Percentiles rank a stretch among this genome's conserved stretches.
phyloP scores from a whole-genome alignment of 495 filamentous ascomycete genomes.

The Penicillium ucsense region DNA sequence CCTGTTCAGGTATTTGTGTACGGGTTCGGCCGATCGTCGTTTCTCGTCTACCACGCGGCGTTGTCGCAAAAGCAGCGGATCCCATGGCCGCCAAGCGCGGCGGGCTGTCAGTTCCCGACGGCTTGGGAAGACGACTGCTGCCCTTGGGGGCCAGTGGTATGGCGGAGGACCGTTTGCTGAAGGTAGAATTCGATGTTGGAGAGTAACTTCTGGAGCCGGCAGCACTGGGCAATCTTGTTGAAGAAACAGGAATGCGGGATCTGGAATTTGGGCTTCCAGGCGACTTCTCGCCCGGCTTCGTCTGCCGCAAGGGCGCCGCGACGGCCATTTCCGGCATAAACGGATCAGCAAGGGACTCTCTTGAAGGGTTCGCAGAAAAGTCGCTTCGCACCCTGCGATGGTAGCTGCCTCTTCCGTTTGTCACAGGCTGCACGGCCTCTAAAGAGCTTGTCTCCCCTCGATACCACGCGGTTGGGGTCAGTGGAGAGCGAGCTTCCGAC shows the following conservation, averaged over 20 bases:
- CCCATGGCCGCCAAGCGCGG: constrained; percentile 23
- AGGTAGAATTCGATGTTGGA: constrained; percentile 37
- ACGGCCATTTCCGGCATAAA: constrained; percentile 31
- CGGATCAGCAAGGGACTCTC: constrained; percentile 20
- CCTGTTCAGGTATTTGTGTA: constrained; percentile 29
- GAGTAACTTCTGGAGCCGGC: constrained; percentile 37
- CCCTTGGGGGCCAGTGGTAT: constrained; percentile 35
- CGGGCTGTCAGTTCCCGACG: constrained; percentile 25
- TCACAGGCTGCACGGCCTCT: constrained; percentile 25
- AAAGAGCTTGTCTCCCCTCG: constrained; percentile 37
- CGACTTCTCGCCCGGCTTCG: constrained; percentile 17
- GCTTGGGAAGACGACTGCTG: constrained; percentile 36
- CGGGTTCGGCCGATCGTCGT: constrained; percentile 23
- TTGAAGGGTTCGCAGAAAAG: constrained; percentile 14
- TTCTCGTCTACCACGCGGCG: constrained; percentile 27
- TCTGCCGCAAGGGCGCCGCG: constrained; percentile 24
- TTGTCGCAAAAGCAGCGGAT: constrained; percentile 22
- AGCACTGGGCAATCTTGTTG: constrained; percentile 35
- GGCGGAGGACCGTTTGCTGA: constrained; percentile 22
- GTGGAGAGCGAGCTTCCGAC: constrained; percentile 27
- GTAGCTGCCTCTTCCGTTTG: neutral
- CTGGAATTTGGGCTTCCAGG: constrained; percentile 37
- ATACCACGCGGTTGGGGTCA: constrained; percentile 51
- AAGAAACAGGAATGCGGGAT: constrained; percentile 50
- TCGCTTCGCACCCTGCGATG: constrained; percentile 45